Base-by-base conservation (phyloP, 2,329 filamentous ascomycete species). In the Neopestalotiopsis sp. region DNA sequence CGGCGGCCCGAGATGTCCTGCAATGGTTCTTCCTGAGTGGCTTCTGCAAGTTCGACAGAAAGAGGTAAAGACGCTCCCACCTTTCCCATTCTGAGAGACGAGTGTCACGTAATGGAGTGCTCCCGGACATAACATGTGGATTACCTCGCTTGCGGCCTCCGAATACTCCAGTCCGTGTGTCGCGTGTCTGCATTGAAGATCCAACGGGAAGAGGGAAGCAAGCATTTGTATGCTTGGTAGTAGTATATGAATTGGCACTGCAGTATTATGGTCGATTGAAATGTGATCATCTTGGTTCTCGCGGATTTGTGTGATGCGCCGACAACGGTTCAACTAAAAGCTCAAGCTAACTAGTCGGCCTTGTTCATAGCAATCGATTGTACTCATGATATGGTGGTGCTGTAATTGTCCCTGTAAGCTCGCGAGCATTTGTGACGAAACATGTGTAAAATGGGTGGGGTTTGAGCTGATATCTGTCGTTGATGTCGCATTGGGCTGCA, bases 81-180 rank as follows among this genome's bases (percentile, higher is more conserved):
- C 45, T 53, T 53, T 53, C 45, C 45, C 45, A 10, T 53, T 53
- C 45, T 53, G 45, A 53, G 45, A 17, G 45, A 53, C 20, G 17
- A 53, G n/a, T 24, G 45, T 53, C 20, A 53, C 45, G n/a, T 17
- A 53, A 53, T 53, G 45, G 20, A 9, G 20, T 53, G 45, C 45
- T 53, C 45, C 45, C 45, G 45, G 45, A 53, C 45, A 53, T 53
- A 7, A 53, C 45, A 53, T 53, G 45, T 53, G 45, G 45, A 53
- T 53, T n/a, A n/a, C 45, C 45, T 53, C 45, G 45, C 45, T 53
- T 53, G 45, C 20, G 17, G 45, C 45, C 20, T 53, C 17, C 45
- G 20, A 53, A 3, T 9, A 53, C 45, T 17, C 45, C 17, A 53
- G 45, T 53, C 45, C 45, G 45, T 53, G 14, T 53, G 45, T 53